Percentiles rank a stretch among this genome's conserved stretches.
Conservation (phyloP, 208 protist genomes). For the Leishmania martiniquensis region DNA sequence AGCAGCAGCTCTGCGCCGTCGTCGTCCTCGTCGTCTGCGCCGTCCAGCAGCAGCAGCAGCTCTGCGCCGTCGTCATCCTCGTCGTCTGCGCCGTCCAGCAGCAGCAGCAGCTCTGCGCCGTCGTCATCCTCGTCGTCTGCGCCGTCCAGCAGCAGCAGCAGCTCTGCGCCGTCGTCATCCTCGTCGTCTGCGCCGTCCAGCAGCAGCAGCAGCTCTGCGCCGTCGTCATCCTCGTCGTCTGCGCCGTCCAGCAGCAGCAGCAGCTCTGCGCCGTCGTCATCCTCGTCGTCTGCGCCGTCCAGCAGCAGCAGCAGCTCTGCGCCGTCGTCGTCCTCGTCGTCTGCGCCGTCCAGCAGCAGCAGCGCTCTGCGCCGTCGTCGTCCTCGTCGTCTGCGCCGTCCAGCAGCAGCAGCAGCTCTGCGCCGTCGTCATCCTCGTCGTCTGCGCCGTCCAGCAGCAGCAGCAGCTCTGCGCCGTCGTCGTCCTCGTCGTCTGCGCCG, state of each 20-base stretch:
- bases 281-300: neutral
- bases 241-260: neutral
- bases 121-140: neutral
- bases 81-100: neutral
- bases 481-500: neutral
- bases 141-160: neutral
- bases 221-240: neutral
- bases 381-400: neutral
- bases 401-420: neutral
- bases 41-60: neutral
- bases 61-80: neutral
- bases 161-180: neutral
- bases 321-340: neutral
- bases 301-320: neutral
- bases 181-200: neutral
- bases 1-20: neutral
- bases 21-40: neutral
- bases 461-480: neutral
- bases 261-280: neutral
- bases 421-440: neutral
- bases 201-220: neutral
- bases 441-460: neutral
- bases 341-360: neutral
- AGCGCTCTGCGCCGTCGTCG: neutral
- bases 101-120: neutral